Evolutionary conservation across 2,329 filamentous ascomycete genomes (phyloP).

Genomic region (Neofusicoccum laricinum): DNA sequence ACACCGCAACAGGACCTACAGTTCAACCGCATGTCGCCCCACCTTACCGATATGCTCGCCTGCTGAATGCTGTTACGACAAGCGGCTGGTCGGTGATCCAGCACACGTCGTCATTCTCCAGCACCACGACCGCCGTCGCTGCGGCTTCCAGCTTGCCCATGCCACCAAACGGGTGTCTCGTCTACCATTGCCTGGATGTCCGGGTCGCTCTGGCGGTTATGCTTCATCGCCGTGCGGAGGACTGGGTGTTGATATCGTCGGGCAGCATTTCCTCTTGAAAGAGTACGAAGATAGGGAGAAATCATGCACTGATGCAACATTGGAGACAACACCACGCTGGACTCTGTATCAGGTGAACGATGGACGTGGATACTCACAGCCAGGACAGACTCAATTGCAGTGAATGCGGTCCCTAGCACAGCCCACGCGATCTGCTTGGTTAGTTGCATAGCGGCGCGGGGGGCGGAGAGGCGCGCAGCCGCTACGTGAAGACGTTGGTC

Average conservation of each 20-base stretch:
- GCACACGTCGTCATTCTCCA: conserved; percentile 43
- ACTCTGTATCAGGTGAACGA: too few species aligned
- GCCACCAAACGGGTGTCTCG: conserved; percentile 31
- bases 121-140: conserved; percentile 37
- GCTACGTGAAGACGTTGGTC: conserved; percentile 29
- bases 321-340: too few species aligned
- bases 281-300: too few species aligned
- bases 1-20: too few species aligned
- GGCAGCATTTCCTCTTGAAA: not conserved
- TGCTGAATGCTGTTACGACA: conserved; percentile 28
- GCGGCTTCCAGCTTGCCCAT: conserved; percentile 25
- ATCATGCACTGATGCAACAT: too few species aligned
- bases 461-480: conserved; percentile 13
- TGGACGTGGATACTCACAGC: conserved; percentile 30
- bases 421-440: conserved; percentile 48
- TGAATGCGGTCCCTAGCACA: conserved; percentile 42
- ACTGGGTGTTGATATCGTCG: conserved; percentile 21
- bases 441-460: conserved; percentile 32
- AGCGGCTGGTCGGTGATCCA: conserved; percentile 42
- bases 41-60: not conserved
- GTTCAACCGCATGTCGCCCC: too few species aligned
- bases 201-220: conserved; percentile 34
- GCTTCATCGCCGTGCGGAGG: conserved; percentile 36
- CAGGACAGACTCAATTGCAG: conserved; percentile 43
- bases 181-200: conserved; percentile 22